Evolutionary conservation across 176 grass and related monocot species (phyloP).

Genomic region (Puccinellia tenuiflora): DNA sequence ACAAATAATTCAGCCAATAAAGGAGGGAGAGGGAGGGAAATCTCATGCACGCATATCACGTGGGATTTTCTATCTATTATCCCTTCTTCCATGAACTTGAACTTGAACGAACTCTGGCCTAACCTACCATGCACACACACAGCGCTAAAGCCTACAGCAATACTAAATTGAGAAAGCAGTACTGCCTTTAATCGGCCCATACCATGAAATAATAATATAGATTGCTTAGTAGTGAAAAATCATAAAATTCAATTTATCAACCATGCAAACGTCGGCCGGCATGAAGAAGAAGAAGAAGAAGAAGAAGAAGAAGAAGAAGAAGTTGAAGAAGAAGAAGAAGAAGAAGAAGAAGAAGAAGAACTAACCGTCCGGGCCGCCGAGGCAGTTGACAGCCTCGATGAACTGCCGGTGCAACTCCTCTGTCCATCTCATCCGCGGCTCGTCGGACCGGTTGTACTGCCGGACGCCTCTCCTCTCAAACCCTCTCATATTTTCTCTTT

Average conservation of each 20-base stretch:
- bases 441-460: constrained; percentile 81
- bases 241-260: not conserved
- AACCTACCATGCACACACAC: not conserved
- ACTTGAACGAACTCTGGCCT: not conserved
- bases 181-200: not conserved
- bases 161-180: not conserved
- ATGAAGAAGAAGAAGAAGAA: not conserved
- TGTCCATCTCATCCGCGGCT: constrained; percentile 80
- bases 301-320: not conserved
- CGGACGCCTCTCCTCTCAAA: constrained; percentile 64
- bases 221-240: not conserved
- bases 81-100: not conserved
- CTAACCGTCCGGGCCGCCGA: constrained; percentile 73
- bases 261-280: not conserved
- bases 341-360: not conserved
- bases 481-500: constrained; percentile 30
- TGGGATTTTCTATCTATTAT: not conserved
- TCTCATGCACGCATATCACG: constrained; percentile 10
- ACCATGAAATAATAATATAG: not conserved
- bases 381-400: constrained; percentile 59
- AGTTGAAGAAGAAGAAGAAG: not conserved
- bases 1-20: not conserved
- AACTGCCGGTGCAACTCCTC: constrained; percentile 83
- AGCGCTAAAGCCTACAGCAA: not conserved
- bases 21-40: not conserved